phyloP scores from a whole-genome alignment of 768 basidiomycete species.

The Leccinellum rugosiceps region DNA sequence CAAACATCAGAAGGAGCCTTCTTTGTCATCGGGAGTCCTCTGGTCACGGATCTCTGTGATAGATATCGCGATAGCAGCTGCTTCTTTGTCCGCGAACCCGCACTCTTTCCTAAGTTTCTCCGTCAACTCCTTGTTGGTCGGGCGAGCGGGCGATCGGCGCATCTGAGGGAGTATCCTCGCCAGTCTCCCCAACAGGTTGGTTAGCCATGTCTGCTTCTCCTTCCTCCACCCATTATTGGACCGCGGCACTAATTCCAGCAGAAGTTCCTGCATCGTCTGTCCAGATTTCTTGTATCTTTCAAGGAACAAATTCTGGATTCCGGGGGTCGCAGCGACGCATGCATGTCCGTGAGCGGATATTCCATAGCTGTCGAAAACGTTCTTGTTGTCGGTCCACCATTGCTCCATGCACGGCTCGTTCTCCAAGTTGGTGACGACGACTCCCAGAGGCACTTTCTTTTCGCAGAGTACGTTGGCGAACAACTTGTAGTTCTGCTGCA shows the following conservation, averaged over 20 bases:
- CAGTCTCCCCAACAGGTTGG: constrained; percentile 19
- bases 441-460: constrained; percentile 33
- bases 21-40: background rate
- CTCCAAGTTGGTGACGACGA: constrained; percentile 41
- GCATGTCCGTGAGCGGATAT: constrained; percentile 35
- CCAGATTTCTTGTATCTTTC: constrained; percentile 32
- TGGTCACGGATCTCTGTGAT: constrained; percentile 12
- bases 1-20: background rate
- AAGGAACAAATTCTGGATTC: constrained; percentile 20
- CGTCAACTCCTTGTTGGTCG: constrained; percentile 8
- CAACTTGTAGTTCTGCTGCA: constrained; percentile 37
- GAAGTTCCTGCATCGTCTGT: constrained; percentile 17
- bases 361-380: constrained; percentile 25
- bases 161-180: constrained; percentile 12
- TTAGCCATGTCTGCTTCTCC: constrained; percentile 18
- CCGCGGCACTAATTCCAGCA: constrained; percentile 7
- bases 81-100: constrained; percentile 16
- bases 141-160: background rate
- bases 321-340: constrained; percentile 37
- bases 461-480: constrained; percentile 40
- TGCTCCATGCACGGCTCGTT: constrained; percentile 31
- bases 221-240: constrained; percentile 13
- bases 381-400: constrained; percentile 40
- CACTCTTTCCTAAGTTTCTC: constrained; percentile 14
- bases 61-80: constrained; percentile 14